These are phyloP conservation scores for Arachis monticola DNA, from an alignment of 331 rosid genomes.

Conservation along the genomic window DNA sequence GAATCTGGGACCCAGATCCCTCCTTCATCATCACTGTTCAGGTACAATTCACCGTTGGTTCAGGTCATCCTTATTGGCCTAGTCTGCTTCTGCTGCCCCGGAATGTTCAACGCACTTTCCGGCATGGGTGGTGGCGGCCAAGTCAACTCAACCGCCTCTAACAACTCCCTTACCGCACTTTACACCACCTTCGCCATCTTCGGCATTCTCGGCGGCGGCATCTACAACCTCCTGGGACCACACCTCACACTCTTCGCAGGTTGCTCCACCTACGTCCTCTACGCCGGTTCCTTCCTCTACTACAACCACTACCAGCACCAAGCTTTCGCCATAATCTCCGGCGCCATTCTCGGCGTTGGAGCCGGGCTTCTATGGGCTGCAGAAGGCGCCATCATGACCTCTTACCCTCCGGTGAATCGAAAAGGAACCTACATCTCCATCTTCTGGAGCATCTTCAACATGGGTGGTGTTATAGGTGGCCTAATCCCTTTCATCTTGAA, in stretches of 20 bases:
- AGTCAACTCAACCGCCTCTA: conserved; percentile 66
- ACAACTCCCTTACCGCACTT: conserved; percentile 86
- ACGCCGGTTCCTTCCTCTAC: conserved; percentile 89
- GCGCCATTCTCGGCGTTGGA: conserved; percentile 77
- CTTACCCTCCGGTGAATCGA: conserved; percentile 77
- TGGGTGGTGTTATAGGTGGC: conserved; percentile 97
- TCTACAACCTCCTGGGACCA: conserved; percentile 96
- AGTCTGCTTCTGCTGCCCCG: conserved; percentile 95
- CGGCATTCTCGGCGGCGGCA: conserved; percentile 92
- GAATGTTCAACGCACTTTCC: conserved; percentile 92
- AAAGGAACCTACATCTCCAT: conserved; percentile 86
- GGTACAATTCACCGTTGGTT: conserved; percentile 76
- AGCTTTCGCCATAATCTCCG: conserved; percentile 65
- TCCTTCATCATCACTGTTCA: conserved; percentile 34
- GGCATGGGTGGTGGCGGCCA: conserved; percentile 99
- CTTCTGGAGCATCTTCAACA: conserved; percentile 92
- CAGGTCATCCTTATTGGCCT: conserved; percentile 72
- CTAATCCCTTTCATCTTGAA: conserved; percentile 75
- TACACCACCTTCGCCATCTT: conserved; percentile 78
- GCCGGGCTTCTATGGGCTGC: conserved; percentile 94
- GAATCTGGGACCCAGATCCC: conserved; percentile 40
- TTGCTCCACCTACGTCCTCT: conserved; percentile 78
- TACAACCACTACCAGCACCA: conserved; percentile 81
- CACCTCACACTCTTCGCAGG: conserved; percentile 81
- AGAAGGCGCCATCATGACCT: conserved; percentile 96